Evolutionary conservation across 2,329 filamentous ascomycete species (phyloP).

Genomic region (Botryotinia calthae): DNA sequence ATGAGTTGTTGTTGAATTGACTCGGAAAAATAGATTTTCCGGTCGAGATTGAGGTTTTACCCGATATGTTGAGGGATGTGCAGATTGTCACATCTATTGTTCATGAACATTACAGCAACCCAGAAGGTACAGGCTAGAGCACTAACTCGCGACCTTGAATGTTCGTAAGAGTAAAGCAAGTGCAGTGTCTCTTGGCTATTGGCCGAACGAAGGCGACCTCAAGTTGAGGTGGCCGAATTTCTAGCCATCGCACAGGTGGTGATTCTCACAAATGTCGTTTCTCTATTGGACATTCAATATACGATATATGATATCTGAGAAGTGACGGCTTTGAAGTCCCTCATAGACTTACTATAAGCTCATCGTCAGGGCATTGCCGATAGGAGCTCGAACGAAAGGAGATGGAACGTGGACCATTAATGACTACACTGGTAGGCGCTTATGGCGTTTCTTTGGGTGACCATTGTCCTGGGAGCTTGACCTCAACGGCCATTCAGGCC

Average conservation of each 20-base stretch:
- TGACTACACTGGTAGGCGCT: not conserved
- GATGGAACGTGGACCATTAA: no score
- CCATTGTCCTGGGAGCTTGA: not conserved
- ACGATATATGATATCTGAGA: fast-evolving
- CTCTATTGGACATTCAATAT: not conserved
- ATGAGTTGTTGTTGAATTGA: not conserved
- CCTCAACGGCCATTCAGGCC: not conserved
- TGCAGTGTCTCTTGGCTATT: not conserved
- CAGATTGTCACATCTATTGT: not conserved
- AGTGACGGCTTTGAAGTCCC: fast-evolving
- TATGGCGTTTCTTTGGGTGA: not conserved
- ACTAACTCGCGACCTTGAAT: not conserved
- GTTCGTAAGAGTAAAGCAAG: not conserved
- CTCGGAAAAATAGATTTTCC: not conserved
- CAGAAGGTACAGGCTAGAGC: not conserved
- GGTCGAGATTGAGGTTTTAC: no score
- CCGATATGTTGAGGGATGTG: no score
- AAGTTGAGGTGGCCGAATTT: not conserved
- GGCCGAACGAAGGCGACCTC: not conserved
- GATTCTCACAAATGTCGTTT: not conserved
- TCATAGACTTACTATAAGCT: fast-evolving
- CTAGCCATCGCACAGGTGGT: not conserved
- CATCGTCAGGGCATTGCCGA: no score
- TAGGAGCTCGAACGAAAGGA: not conserved
- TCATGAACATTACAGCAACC: not conserved